Conservation (phyloP, 805 yeast species). For the Ogataea paradorogensis region DNA sequence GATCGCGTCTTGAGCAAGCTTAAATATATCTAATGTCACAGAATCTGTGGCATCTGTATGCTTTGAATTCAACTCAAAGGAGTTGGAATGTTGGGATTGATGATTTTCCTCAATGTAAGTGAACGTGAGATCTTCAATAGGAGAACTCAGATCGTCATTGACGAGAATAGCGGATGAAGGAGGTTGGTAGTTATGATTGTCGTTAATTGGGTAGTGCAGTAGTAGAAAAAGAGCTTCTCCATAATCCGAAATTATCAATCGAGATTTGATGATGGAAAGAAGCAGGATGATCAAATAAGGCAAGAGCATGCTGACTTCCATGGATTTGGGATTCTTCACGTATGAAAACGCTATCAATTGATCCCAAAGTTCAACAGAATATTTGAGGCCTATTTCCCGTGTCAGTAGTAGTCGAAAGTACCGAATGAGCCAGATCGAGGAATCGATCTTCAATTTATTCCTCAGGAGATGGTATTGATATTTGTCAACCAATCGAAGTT, state of each 20-base stretch:
- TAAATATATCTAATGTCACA: slow-evolving; percentile 12
- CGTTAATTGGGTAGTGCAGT: slow-evolving; percentile 44
- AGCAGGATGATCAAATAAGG: slow-evolving; percentile 42
- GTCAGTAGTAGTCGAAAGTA: slow-evolving; percentile 45
- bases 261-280: slow-evolving; percentile 41
- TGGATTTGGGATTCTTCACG: slow-evolving; percentile 11
- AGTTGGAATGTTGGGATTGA: slow-evolving; percentile 12
- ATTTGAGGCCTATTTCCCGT: slow-evolving; percentile 44
- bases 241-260: slow-evolving; percentile 47
- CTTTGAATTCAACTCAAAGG: slow-evolving; percentile 7
- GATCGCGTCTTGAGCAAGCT: slow-evolving; percentile 22
- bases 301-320: slow-evolving; percentile 35
- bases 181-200: slow-evolving; percentile 3
- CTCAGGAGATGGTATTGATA: slow-evolving; percentile 44
- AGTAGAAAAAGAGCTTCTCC: slow-evolving; percentile 48
- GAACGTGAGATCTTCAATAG: slow-evolving; percentile 17
- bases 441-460: slow-evolving; percentile 45
- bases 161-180: slow-evolving; percentile 18
- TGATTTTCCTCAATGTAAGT: slow-evolving; percentile 26
- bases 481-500: slow-evolving; percentile 50
- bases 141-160: slow-evolving; percentile 11
- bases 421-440: slow-evolving; percentile 55
- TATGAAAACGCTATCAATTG: slow-evolving; percentile 37
- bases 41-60: slow-evolving; percentile 1
- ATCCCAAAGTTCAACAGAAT: slow-evolving; percentile 46